Evolutionary conservation across 305 asterid genomes (phyloP), one percentile per base, ranked within the genome.

Genomic region (Fraxinus xanthoxyloides): DNA sequence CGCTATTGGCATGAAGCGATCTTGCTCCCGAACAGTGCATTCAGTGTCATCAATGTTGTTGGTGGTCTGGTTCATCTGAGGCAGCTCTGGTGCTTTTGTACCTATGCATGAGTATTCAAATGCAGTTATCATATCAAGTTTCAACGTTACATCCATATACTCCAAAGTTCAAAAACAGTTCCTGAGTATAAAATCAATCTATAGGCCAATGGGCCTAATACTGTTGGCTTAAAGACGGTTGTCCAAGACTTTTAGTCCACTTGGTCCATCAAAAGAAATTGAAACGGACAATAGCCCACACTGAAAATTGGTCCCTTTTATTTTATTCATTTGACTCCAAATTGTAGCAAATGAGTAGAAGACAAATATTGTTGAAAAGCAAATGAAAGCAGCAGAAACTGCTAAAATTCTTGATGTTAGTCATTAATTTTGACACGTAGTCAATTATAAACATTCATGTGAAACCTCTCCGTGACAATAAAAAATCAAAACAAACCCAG

Each of bases 1-100:
- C 0, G 99, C 97, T 36, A 95, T 95, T 1, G 99, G 99, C 99
- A 95, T 92, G 92, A 94, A 95, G 0, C 97, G 90, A 77, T 95
- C 98, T 36, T 95, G 94, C 91, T 91, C 94, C 32, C 93, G 91
- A 79, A 91, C 91, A 2, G 85, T 72, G 88, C 98, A 92, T 72
- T 92, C 97, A 0, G 80, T 65, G 51, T 86, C 91, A 0, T 84
- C 90, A 1, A 72, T 28, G 2, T 23, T 76, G 40, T 67, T 17
- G 30, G 79, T 36, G 43, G 82, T 83, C 83, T 77, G 81, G 87
- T 81, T 85, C 21, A 83, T 7, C 72, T 84, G 90, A 30, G 85
- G 87, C 79, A 87, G 78, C 46, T 88, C 91, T 4, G 91, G 85
- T 56, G 88, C 83, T 72, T 83, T 88, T 87, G 79, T 74, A 30